A percentile compares a stretch with the other conserved stretches of the same genome.
These are phyloP conservation scores for Fagopyrum tataricum DNA, from an alignment of 148 eudicot species.

Conservation along the genomic window DNA sequence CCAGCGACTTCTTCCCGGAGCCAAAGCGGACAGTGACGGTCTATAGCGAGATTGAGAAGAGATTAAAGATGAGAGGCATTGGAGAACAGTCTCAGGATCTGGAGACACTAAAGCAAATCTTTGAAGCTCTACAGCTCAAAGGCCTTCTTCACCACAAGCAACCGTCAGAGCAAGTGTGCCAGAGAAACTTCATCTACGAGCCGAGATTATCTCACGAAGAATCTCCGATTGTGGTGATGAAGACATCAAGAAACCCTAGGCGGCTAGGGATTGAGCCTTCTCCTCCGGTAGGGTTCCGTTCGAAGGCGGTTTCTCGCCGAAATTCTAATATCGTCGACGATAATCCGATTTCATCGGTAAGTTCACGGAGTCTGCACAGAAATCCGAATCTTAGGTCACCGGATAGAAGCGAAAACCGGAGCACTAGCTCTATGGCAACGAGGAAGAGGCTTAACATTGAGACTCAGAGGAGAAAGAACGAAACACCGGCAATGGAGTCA, in stretches of 20 bases:
- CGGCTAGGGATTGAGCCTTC: slow-evolving; percentile 19
- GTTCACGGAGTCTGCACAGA: slow-evolving; percentile 35
- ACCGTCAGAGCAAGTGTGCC: slow-evolving; percentile 20
- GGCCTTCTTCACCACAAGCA: slow-evolving; percentile 45
- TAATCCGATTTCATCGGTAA: slow-evolving; percentile 21
- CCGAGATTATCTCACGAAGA: slow-evolving; percentile 28
- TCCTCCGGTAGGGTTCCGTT: slow-evolving; percentile 16
- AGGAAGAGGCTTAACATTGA: slow-evolving; percentile 42
- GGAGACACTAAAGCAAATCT: slow-evolving; percentile 70
- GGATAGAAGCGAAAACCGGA: slow-evolving; percentile 31
- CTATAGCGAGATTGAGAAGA: slow-evolving; percentile 60
- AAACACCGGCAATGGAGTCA: slow-evolving; percentile 18
- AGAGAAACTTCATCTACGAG: slow-evolving; percentile 37
- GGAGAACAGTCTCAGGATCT: slow-evolving; percentile 70
- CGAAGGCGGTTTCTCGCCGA: slow-evolving; percentile 25
- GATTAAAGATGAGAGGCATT: slow-evolving; percentile 62
- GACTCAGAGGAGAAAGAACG: slow-evolving; percentile 35
- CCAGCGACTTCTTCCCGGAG: slow-evolving; percentile 68
- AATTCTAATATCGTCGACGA: slow-evolving; percentile 23
- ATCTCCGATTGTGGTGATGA: slow-evolving; percentile 53
- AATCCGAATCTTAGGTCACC: slow-evolving; percentile 29
- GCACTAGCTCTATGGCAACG: slow-evolving; percentile 33
- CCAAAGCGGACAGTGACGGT: slow-evolving; percentile 42
- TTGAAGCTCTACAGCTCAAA: slow-evolving; percentile 87
- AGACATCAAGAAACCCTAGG: slow-evolving; percentile 25